Percentiles rank a stretch among this genome's conserved stretches.
These are phyloP conservation scores for Sextonia rubra DNA, from an alignment of 164 flowering plant genomes.

Conservation along the genomic window DNA sequence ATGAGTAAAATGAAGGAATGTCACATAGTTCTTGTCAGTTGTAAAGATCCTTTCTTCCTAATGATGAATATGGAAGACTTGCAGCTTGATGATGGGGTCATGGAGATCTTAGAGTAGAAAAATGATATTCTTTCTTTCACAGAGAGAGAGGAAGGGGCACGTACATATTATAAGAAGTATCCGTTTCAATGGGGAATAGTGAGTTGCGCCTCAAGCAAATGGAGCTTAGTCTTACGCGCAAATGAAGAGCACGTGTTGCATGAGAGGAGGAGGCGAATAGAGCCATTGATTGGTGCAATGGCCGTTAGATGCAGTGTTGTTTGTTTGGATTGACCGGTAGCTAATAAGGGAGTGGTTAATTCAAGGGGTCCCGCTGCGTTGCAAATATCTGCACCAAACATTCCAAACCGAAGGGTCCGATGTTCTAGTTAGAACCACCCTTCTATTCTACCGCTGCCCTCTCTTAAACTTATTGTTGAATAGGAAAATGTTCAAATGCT, in stretches of 20 bases:
- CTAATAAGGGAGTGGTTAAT: not conserved
- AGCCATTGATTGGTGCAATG: not conserved
- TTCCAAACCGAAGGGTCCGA: constrained; percentile 2
- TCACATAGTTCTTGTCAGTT: not conserved
- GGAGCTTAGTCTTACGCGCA: not conserved
- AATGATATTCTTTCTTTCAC: not conserved
- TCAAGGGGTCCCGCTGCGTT: not conserved
- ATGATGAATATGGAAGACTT: no score
- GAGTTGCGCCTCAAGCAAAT: not conserved
- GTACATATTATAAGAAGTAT: not conserved
- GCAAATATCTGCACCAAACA: not conserved
- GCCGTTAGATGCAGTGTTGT: not conserved
- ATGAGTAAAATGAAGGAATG: not conserved
- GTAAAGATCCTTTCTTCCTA: not conserved
- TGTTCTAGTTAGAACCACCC: not conserved
- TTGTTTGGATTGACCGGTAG: not conserved
- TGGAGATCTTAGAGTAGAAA: not conserved
- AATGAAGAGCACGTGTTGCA: not conserved
- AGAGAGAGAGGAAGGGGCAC: not conserved
- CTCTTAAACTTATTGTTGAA: not conserved
- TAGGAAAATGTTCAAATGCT: no score
- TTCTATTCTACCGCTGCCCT: not conserved
- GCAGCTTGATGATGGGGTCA: not conserved
- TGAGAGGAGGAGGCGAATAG: not conserved
- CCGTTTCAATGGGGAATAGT: no score